Conservation (phyloP, 1,284 basidiomycete genomes). For the Irpex rosettiformis region DNA sequence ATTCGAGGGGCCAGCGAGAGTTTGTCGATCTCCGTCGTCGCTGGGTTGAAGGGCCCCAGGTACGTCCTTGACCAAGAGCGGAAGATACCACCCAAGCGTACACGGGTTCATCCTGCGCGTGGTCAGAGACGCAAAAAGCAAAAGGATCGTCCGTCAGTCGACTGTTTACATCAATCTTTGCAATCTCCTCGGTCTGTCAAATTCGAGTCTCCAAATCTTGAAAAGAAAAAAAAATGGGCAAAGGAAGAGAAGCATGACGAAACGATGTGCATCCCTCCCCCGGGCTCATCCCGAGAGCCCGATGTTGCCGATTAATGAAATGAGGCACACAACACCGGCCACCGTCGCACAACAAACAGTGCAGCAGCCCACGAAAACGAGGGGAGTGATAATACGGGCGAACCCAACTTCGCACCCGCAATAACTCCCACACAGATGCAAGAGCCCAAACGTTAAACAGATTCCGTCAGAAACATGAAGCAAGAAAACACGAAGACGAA, state of each 20-base stretch:
- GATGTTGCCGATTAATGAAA: slow-evolving; percentile 5
- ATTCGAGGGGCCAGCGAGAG: background rate
- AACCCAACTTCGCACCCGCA: background rate
- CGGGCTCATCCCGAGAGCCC: background rate
- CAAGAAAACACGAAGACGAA: background rate
- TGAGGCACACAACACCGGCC: background rate
- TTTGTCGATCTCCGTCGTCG: slow-evolving; percentile 30
- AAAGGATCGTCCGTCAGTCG: slow-evolving; percentile 3
- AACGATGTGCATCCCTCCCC: background rate
- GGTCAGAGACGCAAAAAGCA: too few relatives aligned
- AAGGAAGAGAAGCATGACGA: slow-evolving; percentile 10
- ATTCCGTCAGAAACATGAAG: slow-evolving; percentile 16
- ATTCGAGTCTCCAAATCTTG: background rate
- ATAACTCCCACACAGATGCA: background rate
- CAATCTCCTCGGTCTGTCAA: background rate
- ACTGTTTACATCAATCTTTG: slow-evolving; percentile 7
- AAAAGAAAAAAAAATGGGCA: slow-evolving; percentile 6
- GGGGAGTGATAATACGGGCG: too few relatives aligned
- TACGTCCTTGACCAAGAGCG: slow-evolving; percentile 69
- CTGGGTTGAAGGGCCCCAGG: slow-evolving; percentile 67
- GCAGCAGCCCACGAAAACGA: too few relatives aligned
- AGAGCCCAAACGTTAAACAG: slow-evolving; percentile 17
- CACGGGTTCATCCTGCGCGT: slow-evolving; percentile 84
- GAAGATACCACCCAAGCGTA: slow-evolving; percentile 92
- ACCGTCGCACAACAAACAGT: too few relatives aligned